A percentile compares a stretch with the other conserved stretches of the same genome.
These are phyloP conservation scores for Hypoxylon trugodes DNA, from an alignment of 495 filamentous ascomycete species.

Conservation along the genomic window DNA sequence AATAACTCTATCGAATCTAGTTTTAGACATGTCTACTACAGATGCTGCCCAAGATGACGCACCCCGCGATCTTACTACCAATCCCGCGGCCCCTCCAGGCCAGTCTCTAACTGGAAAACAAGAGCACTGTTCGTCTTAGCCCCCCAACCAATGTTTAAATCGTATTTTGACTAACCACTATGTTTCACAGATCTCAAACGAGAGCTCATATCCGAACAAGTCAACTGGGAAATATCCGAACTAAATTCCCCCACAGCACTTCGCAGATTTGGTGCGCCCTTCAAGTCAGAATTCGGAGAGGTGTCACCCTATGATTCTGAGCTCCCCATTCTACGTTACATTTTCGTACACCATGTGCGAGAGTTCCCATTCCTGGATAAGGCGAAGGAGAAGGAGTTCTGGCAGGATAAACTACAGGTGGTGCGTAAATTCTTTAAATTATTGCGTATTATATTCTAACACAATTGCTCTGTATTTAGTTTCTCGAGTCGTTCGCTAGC, in stretches of 20 bases:
- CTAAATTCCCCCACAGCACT: constrained; percentile 93
- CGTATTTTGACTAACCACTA: constrained; percentile 40
- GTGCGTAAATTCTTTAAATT: constrained; percentile 61
- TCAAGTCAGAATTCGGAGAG: constrained; percentile 90
- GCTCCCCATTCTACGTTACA: constrained; percentile 91
- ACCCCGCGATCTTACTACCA: constrained; percentile 20
- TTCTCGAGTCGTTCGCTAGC: constrained; percentile 96
- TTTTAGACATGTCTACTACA: constrained; percentile 36
- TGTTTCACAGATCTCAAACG: constrained; percentile 84
- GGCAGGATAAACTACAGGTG: constrained; percentile 97
- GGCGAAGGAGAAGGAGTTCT: constrained; percentile 97
- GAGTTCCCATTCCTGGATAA: constrained; percentile 97
- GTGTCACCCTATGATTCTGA: constrained; percentile 94
- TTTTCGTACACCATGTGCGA: constrained; percentile 97
- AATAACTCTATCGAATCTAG: constrained; percentile 1
- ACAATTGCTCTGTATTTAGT: constrained; percentile 60
- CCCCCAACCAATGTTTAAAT: not conserved
- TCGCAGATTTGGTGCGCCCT: constrained; percentile 93
- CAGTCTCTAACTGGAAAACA: constrained; percentile 87
- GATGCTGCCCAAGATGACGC: constrained; percentile 36
- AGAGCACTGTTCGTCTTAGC: constrained; percentile 81
- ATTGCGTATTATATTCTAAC: constrained; percentile 18
- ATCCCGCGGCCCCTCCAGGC: constrained; percentile 33
- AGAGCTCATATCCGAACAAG: constrained; percentile 90
- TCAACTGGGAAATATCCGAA: constrained; percentile 86